A percentile compares a stretch with the other conserved stretches of the same genome.
Conservation (phyloP, 352 stramenopile genomes). For the Aphanomyces euteiches region DNA sequence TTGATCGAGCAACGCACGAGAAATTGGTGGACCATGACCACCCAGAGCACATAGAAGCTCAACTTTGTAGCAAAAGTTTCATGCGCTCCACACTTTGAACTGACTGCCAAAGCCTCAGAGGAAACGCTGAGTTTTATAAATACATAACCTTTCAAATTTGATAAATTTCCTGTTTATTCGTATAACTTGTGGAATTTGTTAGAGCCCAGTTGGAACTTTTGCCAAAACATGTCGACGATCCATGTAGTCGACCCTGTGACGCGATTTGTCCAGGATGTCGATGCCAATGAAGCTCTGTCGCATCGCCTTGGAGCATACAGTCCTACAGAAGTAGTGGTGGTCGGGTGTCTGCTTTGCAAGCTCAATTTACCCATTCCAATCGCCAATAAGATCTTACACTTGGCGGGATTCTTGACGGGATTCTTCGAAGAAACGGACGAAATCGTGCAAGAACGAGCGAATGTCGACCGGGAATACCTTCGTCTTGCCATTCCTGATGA, state of each 20-base stretch:
- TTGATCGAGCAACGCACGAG: too few species aligned
- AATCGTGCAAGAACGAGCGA: not conserved
- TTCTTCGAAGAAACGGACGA: conserved; percentile 10
- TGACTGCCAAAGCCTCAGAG: too few species aligned
- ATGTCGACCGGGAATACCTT: not conserved
- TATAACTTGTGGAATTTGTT: too few species aligned
- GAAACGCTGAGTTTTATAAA: too few species aligned
- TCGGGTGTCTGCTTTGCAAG: not conserved
- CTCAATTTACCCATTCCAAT: not conserved
- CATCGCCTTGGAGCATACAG: not conserved
- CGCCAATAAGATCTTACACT: not conserved
- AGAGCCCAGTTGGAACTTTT: too few species aligned
- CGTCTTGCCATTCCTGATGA: not conserved
- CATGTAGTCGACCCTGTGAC: not conserved
- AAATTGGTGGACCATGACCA: too few species aligned
- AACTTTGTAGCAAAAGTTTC: too few species aligned
- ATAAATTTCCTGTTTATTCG: too few species aligned
- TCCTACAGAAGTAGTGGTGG: not conserved
- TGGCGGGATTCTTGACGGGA: not conserved
- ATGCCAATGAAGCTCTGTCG: not conserved
- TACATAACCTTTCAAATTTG: too few species aligned
- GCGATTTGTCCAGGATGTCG: not conserved
- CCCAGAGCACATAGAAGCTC: too few species aligned
- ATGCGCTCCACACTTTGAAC: too few species aligned
- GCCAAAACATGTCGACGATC: not conserved